These are phyloP conservation scores for Areca catechu DNA, from an alignment of 176 grass and related monocot genomes.

Conservation along the genomic window DNA sequence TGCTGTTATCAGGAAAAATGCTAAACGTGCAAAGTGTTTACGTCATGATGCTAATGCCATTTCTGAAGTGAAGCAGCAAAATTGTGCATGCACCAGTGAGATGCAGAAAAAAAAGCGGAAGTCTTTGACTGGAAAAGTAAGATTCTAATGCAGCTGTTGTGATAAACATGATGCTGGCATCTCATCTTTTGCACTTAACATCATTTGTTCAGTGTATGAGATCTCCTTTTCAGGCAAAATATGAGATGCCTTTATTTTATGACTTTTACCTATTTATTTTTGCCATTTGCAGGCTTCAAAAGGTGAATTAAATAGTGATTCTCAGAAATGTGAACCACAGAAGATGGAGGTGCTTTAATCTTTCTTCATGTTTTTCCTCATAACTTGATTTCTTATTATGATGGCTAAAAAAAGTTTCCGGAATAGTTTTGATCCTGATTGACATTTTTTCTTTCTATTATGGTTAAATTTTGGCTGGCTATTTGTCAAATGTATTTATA, in stretches of 20 bases:
- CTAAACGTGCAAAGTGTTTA: constrained; percentile 50
- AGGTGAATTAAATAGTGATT: constrained; percentile 24
- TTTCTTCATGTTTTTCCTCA: constrained; percentile 7
- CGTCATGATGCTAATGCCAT: constrained; percentile 39
- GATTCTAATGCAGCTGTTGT: constrained; percentile 3
- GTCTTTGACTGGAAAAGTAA: constrained; percentile 54
- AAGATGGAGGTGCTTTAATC: constrained; percentile 36
- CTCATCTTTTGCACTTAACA: too few relatives aligned
- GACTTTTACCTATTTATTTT: constrained; percentile 3
- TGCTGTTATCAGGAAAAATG: constrained; percentile 47
- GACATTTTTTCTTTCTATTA: too few relatives aligned
- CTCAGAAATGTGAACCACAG: constrained; percentile 33
- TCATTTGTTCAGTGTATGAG: too few relatives aligned
- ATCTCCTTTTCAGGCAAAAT: too few relatives aligned
- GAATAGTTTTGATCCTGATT: too few relatives aligned
- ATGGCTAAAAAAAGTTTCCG: too few relatives aligned
- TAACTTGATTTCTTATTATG: too few relatives aligned
- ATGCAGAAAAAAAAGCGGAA: constrained; percentile 70
- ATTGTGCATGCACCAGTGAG: constrained; percentile 42
- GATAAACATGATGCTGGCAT: background rate
- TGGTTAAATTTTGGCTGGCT: too few relatives aligned
- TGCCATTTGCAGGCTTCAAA: constrained; percentile 36
- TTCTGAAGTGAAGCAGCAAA: constrained; percentile 70
- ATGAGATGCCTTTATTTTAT: too few relatives aligned
- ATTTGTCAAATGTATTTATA: too few relatives aligned